Percentiles rank a stretch among this genome's conserved stretches.
Evolutionary conservation across 176 grass and related monocot genomes (phyloP).

Genomic region (Rhynchospora breviuscula): DNA sequence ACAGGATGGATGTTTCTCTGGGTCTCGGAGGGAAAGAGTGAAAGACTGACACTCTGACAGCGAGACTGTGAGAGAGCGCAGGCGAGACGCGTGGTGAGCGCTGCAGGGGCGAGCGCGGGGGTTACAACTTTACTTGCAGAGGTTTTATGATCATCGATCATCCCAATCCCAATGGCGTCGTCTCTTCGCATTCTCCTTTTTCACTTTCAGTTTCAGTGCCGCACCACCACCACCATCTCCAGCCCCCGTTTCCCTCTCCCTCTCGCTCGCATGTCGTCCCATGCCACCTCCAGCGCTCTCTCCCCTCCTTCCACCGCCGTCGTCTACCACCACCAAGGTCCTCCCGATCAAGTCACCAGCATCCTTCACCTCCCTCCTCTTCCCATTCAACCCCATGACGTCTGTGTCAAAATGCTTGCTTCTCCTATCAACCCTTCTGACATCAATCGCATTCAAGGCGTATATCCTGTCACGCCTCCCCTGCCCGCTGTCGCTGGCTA

Average conservation of each 20-base stretch:
- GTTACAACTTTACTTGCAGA: no score
- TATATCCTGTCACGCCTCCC: conserved; percentile 75
- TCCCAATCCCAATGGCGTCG: no score
- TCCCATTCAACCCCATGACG: conserved; percentile 46
- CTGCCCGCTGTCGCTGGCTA: conserved; percentile 74
- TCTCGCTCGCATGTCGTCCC: conserved; percentile 21
- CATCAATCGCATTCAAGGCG: conserved; percentile 69
- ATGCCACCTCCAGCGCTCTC: neutral
- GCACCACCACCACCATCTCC: neutral
- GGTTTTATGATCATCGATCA: no score
- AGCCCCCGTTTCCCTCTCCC: neutral
- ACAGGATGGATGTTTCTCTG: no score
- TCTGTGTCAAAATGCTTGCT: conserved; percentile 85
- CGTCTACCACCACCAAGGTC: conserved; percentile 63
- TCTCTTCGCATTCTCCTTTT: neutral
- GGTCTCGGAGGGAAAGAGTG: no score
- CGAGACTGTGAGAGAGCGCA: no score
- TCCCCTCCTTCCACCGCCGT: conserved; percentile 61
- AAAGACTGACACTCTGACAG: no score
- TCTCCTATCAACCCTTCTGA: conserved; percentile 96
- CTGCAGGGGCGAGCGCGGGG: no score
- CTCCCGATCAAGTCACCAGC: conserved; percentile 64
- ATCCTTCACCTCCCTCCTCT: conserved; percentile 39
- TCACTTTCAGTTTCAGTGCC: no score
- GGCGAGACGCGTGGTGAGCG: no score